phyloP scores from a whole-genome alignment of 306 rosid species.

The Citrullus colocynthis region DNA sequence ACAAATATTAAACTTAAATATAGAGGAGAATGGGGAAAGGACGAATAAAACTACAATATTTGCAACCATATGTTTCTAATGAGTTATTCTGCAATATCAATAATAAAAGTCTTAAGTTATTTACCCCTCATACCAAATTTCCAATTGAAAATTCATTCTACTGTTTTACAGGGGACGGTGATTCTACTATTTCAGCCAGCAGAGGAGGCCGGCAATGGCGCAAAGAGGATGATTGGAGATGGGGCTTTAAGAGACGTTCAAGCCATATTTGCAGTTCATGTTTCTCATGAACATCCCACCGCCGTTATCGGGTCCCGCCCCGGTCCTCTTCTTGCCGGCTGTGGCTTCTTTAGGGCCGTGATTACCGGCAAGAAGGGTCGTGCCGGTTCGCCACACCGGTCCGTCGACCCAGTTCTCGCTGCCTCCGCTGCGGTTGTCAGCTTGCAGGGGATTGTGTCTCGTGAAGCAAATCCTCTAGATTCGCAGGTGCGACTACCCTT shows the following conservation, averaged over 20 bases:
- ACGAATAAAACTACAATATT: too few relatives aligned
- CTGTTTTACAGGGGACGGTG: conserved; percentile 58
- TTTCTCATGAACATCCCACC: conserved; percentile 79
- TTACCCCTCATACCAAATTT: background rate
- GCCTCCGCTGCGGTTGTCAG: conserved; percentile 82
- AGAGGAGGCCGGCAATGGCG: conserved; percentile 97
- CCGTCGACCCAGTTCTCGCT: conserved; percentile 66
- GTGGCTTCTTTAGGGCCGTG: conserved; percentile 84
- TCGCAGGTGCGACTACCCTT: conserved; percentile 37
- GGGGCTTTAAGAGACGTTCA: conserved; percentile 78
- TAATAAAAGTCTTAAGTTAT: background rate
- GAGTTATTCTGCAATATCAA: too few relatives aligned
- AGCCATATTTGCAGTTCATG: conserved; percentile 87
- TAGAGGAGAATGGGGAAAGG: too few relatives aligned
- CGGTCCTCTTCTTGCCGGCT: conserved; percentile 84
- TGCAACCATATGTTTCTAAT: too few relatives aligned
- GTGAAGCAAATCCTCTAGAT: conserved; percentile 85
- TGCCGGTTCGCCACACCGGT: conserved; percentile 36
- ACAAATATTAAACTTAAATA: too few relatives aligned
- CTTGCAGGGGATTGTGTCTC: conserved; percentile 88
- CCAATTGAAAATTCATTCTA: background rate
- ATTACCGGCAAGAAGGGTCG: conserved; percentile 39
- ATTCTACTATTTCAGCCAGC: conserved; percentile 90
- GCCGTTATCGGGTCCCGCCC: conserved; percentile 70
- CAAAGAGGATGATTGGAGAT: conserved; percentile 81